Conservation (phyloP, 2,329 filamentous ascomycete species). For the Talaromyces sp. region DNA sequence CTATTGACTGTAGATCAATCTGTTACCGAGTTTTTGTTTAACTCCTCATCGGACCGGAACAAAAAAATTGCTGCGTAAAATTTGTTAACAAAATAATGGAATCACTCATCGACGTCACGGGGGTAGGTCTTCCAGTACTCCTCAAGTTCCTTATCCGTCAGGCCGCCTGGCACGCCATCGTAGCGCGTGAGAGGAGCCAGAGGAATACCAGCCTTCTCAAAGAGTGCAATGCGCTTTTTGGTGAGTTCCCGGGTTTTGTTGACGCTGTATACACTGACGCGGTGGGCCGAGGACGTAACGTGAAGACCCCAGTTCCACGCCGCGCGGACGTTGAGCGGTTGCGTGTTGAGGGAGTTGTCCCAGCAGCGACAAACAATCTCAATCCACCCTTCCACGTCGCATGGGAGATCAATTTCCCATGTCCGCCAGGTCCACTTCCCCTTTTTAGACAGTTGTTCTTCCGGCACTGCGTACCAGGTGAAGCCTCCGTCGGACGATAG, state of each 20-base stretch:
- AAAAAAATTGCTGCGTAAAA: too few relatives aligned
- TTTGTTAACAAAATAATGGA: too few relatives aligned
- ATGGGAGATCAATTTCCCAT: slow-evolving; percentile 60
- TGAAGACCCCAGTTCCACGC: slow-evolving; percentile 47
- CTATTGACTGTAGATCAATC: too few relatives aligned
- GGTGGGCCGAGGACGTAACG: slow-evolving; percentile 35
- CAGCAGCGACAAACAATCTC: slow-evolving; percentile 57
- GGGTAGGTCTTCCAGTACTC: too few relatives aligned
- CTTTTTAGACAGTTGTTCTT: slow-evolving; percentile 57
- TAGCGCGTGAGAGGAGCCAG: too few relatives aligned
- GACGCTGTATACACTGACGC: slow-evolving; percentile 34
- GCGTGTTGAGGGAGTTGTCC: slow-evolving; percentile 59
- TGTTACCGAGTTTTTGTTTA: too few relatives aligned
- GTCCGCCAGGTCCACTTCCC: slow-evolving; percentile 59
- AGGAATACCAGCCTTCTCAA: too few relatives aligned
- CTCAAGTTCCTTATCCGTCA: too few relatives aligned
- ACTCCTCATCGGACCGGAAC: too few relatives aligned
- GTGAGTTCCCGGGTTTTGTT: slow-evolving; percentile 27
- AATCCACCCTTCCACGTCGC: slow-evolving; percentile 58
- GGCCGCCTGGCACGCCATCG: too few relatives aligned
- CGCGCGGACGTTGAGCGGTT: slow-evolving; percentile 51
- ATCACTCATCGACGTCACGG: too few relatives aligned
- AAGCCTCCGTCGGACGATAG: slow-evolving; percentile 59
- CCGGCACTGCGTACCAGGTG: slow-evolving; percentile 60
- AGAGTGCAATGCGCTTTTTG: too few relatives aligned